Conservation (phyloP, 495 filamentous ascomycete species). For the Corynascus novoguineensis region DNA sequence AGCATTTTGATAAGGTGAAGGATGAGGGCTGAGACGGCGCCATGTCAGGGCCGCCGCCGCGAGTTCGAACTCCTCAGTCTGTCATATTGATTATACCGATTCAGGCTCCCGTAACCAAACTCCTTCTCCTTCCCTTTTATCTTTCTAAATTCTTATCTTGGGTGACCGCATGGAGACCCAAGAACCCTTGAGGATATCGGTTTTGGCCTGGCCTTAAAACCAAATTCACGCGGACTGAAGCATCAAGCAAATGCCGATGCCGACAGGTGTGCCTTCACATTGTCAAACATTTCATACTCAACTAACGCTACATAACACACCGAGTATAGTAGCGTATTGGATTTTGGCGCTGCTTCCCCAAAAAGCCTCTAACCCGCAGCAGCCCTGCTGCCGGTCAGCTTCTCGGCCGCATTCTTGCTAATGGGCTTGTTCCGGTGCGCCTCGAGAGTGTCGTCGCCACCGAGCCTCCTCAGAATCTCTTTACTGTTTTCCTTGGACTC, state of each 20-base stretch:
- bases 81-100: no score
- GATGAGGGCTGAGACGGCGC: not conserved
- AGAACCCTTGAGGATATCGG: conserved; percentile 6
- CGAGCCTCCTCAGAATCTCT: conserved; percentile 21
- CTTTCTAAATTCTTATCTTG: conserved; percentile 25
- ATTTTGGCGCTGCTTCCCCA: no score
- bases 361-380: conserved; percentile 23
- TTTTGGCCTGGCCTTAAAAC: no score
- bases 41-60: not conserved
- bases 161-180: conserved; percentile 18
- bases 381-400: conserved; percentile 32
- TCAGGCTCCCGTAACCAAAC: not conserved
- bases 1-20: not conserved
- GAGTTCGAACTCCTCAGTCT: no score
- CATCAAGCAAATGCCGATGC: no score
- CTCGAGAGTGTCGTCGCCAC: conserved; percentile 27
- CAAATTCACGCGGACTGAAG: no score
- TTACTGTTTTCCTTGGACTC: conserved; percentile 26
- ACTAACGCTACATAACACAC: no score
- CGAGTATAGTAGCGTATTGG: no score
- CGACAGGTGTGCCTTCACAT: no score
- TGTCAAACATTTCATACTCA: conserved; percentile 13
- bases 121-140: conserved; percentile 10
- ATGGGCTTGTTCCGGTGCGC: conserved; percentile 24
- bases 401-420: conserved; percentile 30